Percentiles rank a stretch among this genome's conserved stretches.
Evolutionary conservation across 441 rosid genomes (phyloP).

Genomic region (Manihot esculenta): DNA sequence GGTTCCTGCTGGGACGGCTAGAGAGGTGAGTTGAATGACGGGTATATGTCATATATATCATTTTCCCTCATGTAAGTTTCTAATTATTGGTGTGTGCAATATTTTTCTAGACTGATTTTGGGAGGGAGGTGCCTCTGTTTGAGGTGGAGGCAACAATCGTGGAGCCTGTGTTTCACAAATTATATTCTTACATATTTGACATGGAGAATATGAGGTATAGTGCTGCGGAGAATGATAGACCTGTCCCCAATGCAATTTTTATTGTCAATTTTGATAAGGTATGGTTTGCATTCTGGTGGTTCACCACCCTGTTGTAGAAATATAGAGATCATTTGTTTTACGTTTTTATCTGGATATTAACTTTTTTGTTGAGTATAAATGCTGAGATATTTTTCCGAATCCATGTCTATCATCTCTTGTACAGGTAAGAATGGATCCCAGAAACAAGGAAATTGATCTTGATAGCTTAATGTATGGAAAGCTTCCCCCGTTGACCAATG

Average conservation of each 20-base stretch:
- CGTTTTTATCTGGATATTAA: slow-evolving; percentile 7
- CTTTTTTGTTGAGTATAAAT: slow-evolving; percentile 6
- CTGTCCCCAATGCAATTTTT: slow-evolving; percentile 84
- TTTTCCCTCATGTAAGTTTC: not conserved
- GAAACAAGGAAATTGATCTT: slow-evolving; percentile 70
- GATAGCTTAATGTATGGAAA: slow-evolving; percentile 61
- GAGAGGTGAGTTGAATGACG: slow-evolving; percentile 56
- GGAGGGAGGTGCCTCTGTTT: slow-evolving; percentile 87
- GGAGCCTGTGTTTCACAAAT: slow-evolving; percentile 73
- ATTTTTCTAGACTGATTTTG: slow-evolving; percentile 62
- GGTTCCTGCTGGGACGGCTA: slow-evolving; percentile 80
- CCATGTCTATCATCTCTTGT: slow-evolving; percentile 13
- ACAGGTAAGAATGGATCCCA: slow-evolving; percentile 95
- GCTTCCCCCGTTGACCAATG: slow-evolving; percentile 60
- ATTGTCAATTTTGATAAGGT: slow-evolving; percentile 95
- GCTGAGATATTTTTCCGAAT: not conserved
- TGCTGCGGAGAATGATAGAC: slow-evolving; percentile 59
- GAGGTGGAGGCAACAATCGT: slow-evolving; percentile 85
- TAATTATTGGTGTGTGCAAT: not conserved
- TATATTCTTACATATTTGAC: slow-evolving; percentile 81
- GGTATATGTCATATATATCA: not conserved
- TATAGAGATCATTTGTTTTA: not conserved
- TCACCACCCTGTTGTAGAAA: not conserved
- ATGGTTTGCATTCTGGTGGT: slow-evolving; percentile 21
- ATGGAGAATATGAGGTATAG: slow-evolving; percentile 48